Evolutionary conservation across 768 basidiomycete genomes (phyloP).

Genomic region (Boletus barrowsii): DNA sequence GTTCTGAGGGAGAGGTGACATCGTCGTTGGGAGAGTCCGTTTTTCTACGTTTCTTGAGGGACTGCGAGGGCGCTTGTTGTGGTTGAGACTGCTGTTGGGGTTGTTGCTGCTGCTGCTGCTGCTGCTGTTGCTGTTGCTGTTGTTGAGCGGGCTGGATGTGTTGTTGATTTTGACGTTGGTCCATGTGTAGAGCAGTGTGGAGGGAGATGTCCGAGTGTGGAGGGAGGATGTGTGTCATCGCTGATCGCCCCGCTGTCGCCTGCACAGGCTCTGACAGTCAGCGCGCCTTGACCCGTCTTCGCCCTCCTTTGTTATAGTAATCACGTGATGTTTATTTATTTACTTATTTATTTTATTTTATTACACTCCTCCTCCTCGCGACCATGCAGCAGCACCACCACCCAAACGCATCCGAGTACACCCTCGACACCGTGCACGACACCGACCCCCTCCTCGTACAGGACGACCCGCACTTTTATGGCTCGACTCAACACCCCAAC

Average conservation of each 20-base stretch:
- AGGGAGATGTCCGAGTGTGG: slow-evolving; percentile 49
- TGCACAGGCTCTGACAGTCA: slow-evolving; percentile 8
- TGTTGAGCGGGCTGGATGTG: slow-evolving; percentile 37
- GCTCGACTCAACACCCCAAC: slow-evolving; percentile 41
- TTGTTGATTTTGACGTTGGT: slow-evolving; percentile 52
- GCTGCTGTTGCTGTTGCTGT: slow-evolving; percentile 7
- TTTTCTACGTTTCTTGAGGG: slow-evolving; percentile 60
- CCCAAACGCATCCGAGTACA: slow-evolving; percentile 52
- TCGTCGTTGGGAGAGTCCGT: slow-evolving; percentile 55
- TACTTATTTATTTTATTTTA: not conserved
- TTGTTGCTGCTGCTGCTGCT: slow-evolving; percentile 32
- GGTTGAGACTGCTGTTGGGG: slow-evolving; percentile 26
- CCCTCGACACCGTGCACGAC: slow-evolving; percentile 55
- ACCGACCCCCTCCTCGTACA: slow-evolving; percentile 27
- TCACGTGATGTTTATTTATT: slow-evolving; percentile 16
- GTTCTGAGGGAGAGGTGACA: slow-evolving; percentile 57
- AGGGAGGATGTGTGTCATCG: slow-evolving; percentile 49
- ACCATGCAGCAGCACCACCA: slow-evolving; percentile 25
- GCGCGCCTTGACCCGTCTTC: not conserved
- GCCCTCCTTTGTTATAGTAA: slow-evolving; percentile 21
- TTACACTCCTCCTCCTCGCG: not conserved
- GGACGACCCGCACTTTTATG: slow-evolving; percentile 45
- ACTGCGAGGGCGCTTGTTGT: slow-evolving; percentile 34
- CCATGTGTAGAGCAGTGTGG: slow-evolving; percentile 68
- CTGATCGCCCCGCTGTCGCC: slow-evolving; percentile 17